These are phyloP conservation scores for Stagonosporopsis vannaccii DNA, from an alignment of 2,329 filamentous ascomycete genomes.

Conservation along the genomic window DNA sequence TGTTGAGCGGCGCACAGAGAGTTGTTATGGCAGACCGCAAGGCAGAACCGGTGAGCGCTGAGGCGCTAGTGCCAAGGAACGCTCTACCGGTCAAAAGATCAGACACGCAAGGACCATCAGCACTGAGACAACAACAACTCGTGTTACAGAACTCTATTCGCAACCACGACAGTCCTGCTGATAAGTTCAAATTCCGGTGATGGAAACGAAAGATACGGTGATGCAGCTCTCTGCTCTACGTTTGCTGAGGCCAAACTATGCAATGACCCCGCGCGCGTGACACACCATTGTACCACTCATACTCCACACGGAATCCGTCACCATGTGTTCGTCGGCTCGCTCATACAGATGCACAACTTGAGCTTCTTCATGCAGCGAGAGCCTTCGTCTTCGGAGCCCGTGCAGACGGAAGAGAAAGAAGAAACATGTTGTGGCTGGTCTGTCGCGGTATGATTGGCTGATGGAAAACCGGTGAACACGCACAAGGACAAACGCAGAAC, in stretches of 20 bases:
- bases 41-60: constrained; percentile 20
- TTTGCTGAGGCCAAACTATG: not conserved
- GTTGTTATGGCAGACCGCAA: constrained; percentile 17
- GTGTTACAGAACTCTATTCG: constrained; percentile 14
- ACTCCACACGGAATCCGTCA: not conserved
- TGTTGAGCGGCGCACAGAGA: constrained; percentile 7
- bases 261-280: constrained; percentile 17
- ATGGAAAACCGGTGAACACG: constrained; percentile 16
- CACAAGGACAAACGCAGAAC: constrained; percentile 13
- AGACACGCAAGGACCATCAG: constrained; percentile 13
- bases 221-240: not conserved
- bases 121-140: constrained; percentile 7
- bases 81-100: constrained; percentile 16
- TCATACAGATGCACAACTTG: constrained; percentile 5
- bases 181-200: not conserved
- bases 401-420: constrained; percentile 12
- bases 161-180: not conserved
- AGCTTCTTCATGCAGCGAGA: constrained; percentile 7
- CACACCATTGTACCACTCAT: constrained; percentile 2
- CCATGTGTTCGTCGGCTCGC: not conserved
- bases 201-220: not conserved
- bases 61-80: constrained; percentile 13
- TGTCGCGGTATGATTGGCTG: constrained; percentile 19
- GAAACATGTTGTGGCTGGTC: constrained; percentile 13
- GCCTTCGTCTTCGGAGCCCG: constrained; percentile 13